Evolutionary conservation across 2,329 filamentous ascomycete genomes (phyloP).

Genomic region (Sporothrix schenckii): DNA sequence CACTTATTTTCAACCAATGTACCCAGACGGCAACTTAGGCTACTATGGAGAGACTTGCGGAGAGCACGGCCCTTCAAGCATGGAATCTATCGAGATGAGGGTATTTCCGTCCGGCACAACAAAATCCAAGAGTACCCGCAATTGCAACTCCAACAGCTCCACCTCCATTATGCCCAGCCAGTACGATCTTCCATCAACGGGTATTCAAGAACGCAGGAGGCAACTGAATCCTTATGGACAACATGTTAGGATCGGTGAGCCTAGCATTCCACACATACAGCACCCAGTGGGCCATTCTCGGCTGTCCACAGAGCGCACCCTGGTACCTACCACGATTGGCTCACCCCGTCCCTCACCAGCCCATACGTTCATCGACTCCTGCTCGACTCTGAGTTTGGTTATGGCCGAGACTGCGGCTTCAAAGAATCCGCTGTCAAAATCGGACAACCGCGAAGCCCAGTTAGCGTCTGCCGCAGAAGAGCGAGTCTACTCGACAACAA

Average conservation of each 20-base stretch:
- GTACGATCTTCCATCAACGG: background rate
- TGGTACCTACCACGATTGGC: slow-evolving; percentile 10
- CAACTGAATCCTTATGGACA: slow-evolving; percentile 14
- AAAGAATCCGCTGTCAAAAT: background rate
- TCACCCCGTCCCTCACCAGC: background rate
- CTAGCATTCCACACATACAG: background rate
- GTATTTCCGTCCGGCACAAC: background rate
- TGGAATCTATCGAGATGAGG: slow-evolving; percentile 22
- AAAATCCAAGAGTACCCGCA: background rate
- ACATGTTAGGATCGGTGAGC: background rate
- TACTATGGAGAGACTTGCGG: background rate
- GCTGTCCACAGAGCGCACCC: background rate
- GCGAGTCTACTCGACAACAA: background rate
- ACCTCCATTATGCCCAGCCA: background rate
- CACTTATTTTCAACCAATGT: background rate
- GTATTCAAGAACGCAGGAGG: background rate
- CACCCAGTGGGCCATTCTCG: background rate
- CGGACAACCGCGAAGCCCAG: background rate
- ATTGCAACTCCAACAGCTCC: background rate
- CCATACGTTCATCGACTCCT: background rate
- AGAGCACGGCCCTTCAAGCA: background rate
- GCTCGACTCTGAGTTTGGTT: background rate
- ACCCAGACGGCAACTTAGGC: background rate
- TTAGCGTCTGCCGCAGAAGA: no score
- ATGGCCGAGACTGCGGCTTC: background rate